Evolutionary conservation across 1,284 basidiomycete species (phyloP).

Genomic region (Lentinula novae-zelandiae): DNA sequence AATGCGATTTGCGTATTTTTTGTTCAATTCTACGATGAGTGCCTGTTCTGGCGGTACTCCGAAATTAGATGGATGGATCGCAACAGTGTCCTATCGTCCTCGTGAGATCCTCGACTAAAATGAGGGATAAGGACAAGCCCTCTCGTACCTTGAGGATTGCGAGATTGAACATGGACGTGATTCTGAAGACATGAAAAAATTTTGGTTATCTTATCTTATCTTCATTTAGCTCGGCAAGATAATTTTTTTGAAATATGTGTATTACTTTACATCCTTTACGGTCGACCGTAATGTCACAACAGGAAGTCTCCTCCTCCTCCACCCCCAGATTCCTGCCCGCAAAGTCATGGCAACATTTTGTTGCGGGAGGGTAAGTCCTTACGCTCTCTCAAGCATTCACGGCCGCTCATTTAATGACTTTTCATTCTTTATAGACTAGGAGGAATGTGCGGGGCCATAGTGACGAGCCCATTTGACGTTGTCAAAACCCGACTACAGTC

Average conservation of each 20-base stretch:
- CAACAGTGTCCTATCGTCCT: conserved; percentile 58
- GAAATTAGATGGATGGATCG: conserved; percentile 75
- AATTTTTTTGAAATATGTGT: too few relatives aligned
- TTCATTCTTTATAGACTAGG: conserved; percentile 60
- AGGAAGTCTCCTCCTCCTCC: conserved; percentile 9
- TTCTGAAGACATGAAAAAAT: background rate
- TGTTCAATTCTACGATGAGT: conserved; percentile 78
- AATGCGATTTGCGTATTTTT: conserved; percentile 92
- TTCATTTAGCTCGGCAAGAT: background rate
- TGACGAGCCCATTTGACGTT: conserved; percentile 97
- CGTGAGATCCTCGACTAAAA: background rate
- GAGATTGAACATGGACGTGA: conserved; percentile 15
- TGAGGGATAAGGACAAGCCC: background rate
- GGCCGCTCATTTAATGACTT: conserved; percentile 5
- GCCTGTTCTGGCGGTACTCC: conserved; percentile 68
- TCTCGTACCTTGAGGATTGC: conserved; percentile 27
- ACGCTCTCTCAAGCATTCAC: background rate
- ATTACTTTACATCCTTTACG: background rate
- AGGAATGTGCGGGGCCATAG: conserved; percentile 96
- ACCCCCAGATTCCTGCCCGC: conserved; percentile 37
- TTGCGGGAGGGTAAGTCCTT: conserved; percentile 79
- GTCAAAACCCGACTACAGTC: conserved; percentile 98
- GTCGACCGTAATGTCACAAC: conserved; percentile 8
- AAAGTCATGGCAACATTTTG: conserved; percentile 82
- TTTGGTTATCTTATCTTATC: conserved; percentile 17